These are phyloP conservation scores for Thelephora aurantiotincta DNA, from an alignment of 768 basidiomycete genomes.

Conservation along the genomic window DNA sequence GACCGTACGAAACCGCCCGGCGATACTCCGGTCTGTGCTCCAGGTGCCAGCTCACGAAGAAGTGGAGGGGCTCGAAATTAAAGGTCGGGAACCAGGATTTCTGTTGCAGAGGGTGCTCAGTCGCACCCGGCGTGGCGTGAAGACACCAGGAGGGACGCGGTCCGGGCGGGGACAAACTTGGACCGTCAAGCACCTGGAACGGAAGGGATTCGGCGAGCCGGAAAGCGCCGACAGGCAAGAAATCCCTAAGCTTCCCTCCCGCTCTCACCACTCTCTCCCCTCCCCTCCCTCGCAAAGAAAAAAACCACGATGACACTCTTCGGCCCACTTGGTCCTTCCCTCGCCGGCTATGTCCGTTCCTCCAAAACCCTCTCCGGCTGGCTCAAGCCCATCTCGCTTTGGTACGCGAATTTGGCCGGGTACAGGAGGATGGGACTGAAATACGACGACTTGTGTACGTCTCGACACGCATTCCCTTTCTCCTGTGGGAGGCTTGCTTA, in stretches of 20 bases:
- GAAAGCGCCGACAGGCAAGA: slow-evolving; percentile 1
- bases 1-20: too few relatives aligned
- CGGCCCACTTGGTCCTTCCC: slow-evolving; percentile 55
- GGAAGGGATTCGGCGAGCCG: slow-evolving; percentile 7
- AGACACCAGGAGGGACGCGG: too few relatives aligned
- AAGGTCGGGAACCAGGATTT: too few relatives aligned
- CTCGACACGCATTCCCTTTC: not conserved
- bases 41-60: too few relatives aligned
- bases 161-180: too few relatives aligned
- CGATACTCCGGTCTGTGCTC: too few relatives aligned
- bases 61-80: too few relatives aligned
- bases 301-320: slow-evolving; percentile 24
- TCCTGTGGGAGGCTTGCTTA: slow-evolving; percentile 1
- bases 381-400: slow-evolving; percentile 67
- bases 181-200: too few relatives aligned
- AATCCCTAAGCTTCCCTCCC: slow-evolving; percentile 3
- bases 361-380: slow-evolving; percentile 52
- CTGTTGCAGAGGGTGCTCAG: too few relatives aligned
- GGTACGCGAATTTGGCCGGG: slow-evolving; percentile 71
- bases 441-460: slow-evolving; percentile 90
- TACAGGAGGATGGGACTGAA: slow-evolving; percentile 81
- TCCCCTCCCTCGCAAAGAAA: slow-evolving; percentile 3
- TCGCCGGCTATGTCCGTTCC: slow-evolving; percentile 64
- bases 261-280: slow-evolving; percentile 7
- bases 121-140: too few relatives aligned